Conservation (phyloP, 2,329 filamentous ascomycete species). For the Cryphonectria naterciae region DNA sequence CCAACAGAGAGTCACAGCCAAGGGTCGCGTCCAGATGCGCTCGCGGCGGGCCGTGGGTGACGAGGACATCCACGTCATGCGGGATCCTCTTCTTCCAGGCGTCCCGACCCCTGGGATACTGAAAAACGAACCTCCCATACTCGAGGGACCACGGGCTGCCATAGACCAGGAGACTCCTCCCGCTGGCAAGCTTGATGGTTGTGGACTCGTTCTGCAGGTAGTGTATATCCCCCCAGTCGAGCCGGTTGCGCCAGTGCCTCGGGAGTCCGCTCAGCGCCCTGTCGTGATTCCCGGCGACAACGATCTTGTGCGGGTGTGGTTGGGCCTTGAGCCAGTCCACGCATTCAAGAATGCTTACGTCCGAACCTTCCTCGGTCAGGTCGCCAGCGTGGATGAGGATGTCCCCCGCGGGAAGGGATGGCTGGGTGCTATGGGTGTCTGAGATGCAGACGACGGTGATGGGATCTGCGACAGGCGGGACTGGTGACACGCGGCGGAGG, state of each 20-base stretch:
- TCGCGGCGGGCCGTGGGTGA: constrained; percentile 41
- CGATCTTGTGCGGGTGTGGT: constrained; percentile 43
- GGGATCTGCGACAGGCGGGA: too few species aligned
- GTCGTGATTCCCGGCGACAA: constrained; percentile 54
- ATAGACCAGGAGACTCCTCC: constrained; percentile 39
- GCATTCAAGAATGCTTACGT: too few species aligned
- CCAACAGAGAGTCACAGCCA: constrained; percentile 37
- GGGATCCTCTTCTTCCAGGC: constrained; percentile 36
- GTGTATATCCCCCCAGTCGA: constrained; percentile 40
- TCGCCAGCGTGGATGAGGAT: constrained; percentile 52
- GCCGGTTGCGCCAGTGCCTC: not conserved
- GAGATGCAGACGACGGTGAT: too few species aligned
- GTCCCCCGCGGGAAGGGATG: constrained; percentile 9
- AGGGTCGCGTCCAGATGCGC: constrained; percentile 40
- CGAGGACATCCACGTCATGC: constrained; percentile 37
- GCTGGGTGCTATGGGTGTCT: constrained; percentile 9
- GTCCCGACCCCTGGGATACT: constrained; percentile 41
- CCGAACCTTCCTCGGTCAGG: constrained; percentile 42
- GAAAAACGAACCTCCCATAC: constrained; percentile 47
- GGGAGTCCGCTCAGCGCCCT: not conserved
- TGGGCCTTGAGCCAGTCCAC: too few species aligned
- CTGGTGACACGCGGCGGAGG: too few species aligned
- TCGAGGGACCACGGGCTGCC: constrained; percentile 42
- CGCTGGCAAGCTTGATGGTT: constrained; percentile 36
- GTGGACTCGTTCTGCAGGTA: constrained; percentile 40